Evolutionary conservation across 2,329 filamentous ascomycete species (phyloP), one percentile per base, ranked within the genome.

Genomic region (Cercospora sesami): DNA sequence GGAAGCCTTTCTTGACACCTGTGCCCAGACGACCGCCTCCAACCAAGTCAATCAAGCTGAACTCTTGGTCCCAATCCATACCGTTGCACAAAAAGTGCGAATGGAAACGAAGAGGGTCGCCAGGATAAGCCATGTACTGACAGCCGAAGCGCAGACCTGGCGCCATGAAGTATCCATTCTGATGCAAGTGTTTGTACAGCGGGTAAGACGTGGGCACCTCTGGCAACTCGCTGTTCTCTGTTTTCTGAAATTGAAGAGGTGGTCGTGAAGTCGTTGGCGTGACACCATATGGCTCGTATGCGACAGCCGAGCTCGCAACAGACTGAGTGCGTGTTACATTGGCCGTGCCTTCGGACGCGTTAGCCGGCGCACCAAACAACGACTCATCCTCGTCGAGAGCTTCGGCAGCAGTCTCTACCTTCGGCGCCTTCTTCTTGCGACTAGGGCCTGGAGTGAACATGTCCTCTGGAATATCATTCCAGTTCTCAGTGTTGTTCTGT

Each of bases 61-160:
- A 90, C 73, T 93, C 88, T 75, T 97, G 88, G 69, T 97, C 89
- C 93, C 93, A 98, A n/a, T 85, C 88, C 73, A 91, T 88, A 33
- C 91, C 89, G n/a, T 90, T 91, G 7, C 90, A 92, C 74, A 97
- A 86, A 78, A 97, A 98, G 79, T 99, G 95, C 57, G 93, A 95
- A 80, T 99, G 95, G 78, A 96, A 99, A 10, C 95, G 90, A 62
- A 99, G 84, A 1, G 95, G 93, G 78, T 99, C 95, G 57, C 95
- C 95, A 0, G 95, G 95, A 75, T 99, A 99, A 5, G 96, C 92
- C 73, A 93, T 93, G 80, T 96, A 97, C 76, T 95, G 89, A 74
- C 94, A 96, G 28, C 95, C 95, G 76, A 99, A 99, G 28, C 95
- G 91, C 63, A 99, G 85, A 8, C 95, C 95, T 1, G 95, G 95